Evolutionary conservation across 2,329 filamentous ascomycete genomes (phyloP).

Genomic region (Exophiala sideris): DNA sequence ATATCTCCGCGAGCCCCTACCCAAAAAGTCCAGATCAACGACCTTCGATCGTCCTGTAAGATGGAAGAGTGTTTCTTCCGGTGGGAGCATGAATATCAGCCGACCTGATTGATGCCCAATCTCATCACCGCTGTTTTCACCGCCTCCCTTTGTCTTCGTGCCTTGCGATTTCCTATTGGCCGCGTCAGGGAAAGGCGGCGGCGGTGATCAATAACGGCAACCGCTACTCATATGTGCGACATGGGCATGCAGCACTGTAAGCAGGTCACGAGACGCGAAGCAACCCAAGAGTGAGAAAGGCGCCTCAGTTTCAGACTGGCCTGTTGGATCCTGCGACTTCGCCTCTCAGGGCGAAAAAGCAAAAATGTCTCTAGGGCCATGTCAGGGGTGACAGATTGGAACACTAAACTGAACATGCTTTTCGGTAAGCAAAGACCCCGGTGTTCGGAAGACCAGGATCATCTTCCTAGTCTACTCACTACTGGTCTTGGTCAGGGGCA

Average conservation of each 20-base stretch:
- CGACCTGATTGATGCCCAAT: conserved; percentile 8
- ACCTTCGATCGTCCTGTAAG: neutral
- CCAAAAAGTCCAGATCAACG: no score
- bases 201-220: conserved; percentile 3
- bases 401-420: conserved; percentile 14
- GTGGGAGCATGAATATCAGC: neutral
- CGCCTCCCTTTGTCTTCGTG: conserved; percentile 4
- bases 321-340: neutral
- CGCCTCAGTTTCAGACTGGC: conserved; percentile 1
- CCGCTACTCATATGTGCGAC: neutral
- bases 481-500: conserved; percentile 20
- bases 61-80: neutral
- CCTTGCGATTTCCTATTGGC: neutral
- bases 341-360: conserved; percentile 5
- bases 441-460: conserved; percentile 24
- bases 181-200: no score
- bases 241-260: neutral
- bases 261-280: neutral
- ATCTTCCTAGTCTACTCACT: conserved; percentile 19
- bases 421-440: conserved; percentile 24
- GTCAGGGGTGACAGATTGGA: conserved; percentile 9
- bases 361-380: conserved; percentile 16
- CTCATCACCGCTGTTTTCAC: conserved; percentile 26
- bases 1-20: no score
- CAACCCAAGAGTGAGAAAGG: neutral